Evolutionary conservation across 805 yeast genomes (phyloP), one percentile per base, ranked within the genome.

Genomic region (Teunomyces funiuensis): DNA sequence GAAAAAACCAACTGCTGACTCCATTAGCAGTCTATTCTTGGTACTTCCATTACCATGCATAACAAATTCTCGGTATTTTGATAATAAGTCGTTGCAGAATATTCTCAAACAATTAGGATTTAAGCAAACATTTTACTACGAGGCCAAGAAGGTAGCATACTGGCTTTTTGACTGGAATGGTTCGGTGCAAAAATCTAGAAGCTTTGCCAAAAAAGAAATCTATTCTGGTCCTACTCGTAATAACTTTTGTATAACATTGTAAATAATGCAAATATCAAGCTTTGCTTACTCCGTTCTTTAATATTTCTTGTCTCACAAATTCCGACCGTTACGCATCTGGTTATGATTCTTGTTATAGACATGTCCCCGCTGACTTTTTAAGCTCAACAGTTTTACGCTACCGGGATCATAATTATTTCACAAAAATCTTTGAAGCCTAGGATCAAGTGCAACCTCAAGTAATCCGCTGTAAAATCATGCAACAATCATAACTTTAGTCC

Each of bases 1-100:
- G 28, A 63, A 61, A 28, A 55, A 55, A 3, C 69, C 76, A 3
- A 40, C 44, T 2, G 17, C 22, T 0, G 40, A 38, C 3, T 39
- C 50, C 5, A 44, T 60, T 3, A 69, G 78, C 4, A 55, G 71
- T 25, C 60, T 89, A 4, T 90, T 91, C 55, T 61, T 91, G 9
- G 98, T 91, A 5, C 65, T 91, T 3, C 99, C 99, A 0, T 69
- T 85, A 26, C 96, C 98, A 0, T 91, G 99, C 57, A 69, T 88
- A 1, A 59, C 67, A 6, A 90, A 91, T 58, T 89, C 97, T 0
- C 71, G 98, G 33, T 91, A 90, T 57, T 79, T 83, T 59, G 75
- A 77, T 46, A 67, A 70, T 28, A 57, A 54, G 0, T 60, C 58
- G 18, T 63, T 77, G 6, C 49, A 58, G 1, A 57, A 61, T 1